Percentiles rank a stretch among this genome's conserved stretches.
Conservation (phyloP, 768 basidiomycete genomes). For the Agrocybe chaxingu region DNA sequence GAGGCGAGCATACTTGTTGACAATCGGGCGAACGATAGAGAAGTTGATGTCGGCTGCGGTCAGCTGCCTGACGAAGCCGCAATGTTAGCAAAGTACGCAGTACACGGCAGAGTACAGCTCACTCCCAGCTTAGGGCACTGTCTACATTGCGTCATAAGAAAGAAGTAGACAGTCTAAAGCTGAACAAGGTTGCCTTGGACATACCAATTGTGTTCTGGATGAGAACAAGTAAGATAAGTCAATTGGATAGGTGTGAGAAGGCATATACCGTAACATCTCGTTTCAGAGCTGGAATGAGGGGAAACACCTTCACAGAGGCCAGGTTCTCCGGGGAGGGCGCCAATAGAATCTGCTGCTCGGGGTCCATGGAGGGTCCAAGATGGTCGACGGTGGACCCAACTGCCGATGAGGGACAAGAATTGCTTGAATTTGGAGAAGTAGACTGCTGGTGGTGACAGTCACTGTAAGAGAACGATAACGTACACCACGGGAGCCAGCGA, state of each 20-base stretch:
- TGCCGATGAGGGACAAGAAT: constrained; percentile 10
- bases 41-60: constrained; percentile 84
- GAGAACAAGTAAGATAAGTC: no score
- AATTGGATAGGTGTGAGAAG: not conserved
- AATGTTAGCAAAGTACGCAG: constrained; percentile 2
- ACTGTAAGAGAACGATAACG: no score
- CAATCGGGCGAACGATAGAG: constrained; percentile 71
- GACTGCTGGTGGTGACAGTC: no score
- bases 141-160: constrained; percentile 38
- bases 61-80: constrained; percentile 52
- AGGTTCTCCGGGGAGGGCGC: constrained; percentile 58
- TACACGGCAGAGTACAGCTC: constrained; percentile 26
- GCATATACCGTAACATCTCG: constrained; percentile 68
- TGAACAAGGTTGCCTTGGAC: constrained; percentile 10
- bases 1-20: constrained; percentile 74
- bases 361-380: constrained; percentile 31
- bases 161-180: constrained; percentile 4
- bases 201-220: constrained; percentile 42
- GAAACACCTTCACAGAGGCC: constrained; percentile 70
- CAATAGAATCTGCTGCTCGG: constrained; percentile 41
- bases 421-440: not conserved
- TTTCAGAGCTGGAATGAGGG: constrained; percentile 72
- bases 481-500: not conserved
- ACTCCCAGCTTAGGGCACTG: constrained; percentile 79
- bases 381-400: constrained; percentile 4